Conservation (phyloP, 352 stramenopile species). For the Thalassiosira livingstoniorum region DNA sequence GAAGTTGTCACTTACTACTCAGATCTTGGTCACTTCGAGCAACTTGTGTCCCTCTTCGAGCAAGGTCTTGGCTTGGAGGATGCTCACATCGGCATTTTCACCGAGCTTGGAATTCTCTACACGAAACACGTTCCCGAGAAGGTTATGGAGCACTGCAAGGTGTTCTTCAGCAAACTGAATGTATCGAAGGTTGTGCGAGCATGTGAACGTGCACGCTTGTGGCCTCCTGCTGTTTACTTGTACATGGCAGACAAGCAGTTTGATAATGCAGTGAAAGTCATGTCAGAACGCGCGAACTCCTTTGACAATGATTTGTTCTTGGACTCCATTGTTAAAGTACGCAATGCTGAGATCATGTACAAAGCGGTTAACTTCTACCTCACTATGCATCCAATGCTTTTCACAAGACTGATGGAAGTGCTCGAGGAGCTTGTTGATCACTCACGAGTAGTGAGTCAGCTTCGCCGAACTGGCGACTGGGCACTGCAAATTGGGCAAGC, state of each 20-base stretch:
- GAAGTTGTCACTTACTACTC: slow-evolving; percentile 99
- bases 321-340: slow-evolving; percentile 98
- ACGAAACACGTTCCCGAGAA: slow-evolving; percentile 99
- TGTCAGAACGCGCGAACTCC: slow-evolving; percentile 97
- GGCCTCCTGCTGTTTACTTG: slow-evolving; percentile 97
- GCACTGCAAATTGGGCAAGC: slow-evolving; percentile 94
- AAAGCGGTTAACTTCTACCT: slow-evolving; percentile 99
- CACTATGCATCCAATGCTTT: slow-evolving; percentile 92
- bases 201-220: slow-evolving; percentile 98
- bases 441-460: slow-evolving; percentile 97
- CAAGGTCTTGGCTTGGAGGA: slow-evolving; percentile 98
- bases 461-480: slow-evolving; percentile 95
- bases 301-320: slow-evolving; percentile 99
- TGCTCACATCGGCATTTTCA: slow-evolving; percentile 99
- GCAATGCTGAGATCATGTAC: slow-evolving; percentile 99
- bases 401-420: slow-evolving; percentile 97
- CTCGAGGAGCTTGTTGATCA: slow-evolving; percentile 99
- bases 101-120: slow-evolving; percentile 99
- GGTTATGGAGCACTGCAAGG: slow-evolving; percentile 99
- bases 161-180: slow-evolving; percentile 99
- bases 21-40: slow-evolving; percentile 94
- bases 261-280: slow-evolving; percentile 98
- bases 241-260: slow-evolving; percentile 99
- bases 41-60: slow-evolving; percentile 98
- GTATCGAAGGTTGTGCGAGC: slow-evolving; percentile 95